Evolutionary conservation across 192 early-diverging fungal genomes (phyloP).

Genomic region (Backusella circina): DNA sequence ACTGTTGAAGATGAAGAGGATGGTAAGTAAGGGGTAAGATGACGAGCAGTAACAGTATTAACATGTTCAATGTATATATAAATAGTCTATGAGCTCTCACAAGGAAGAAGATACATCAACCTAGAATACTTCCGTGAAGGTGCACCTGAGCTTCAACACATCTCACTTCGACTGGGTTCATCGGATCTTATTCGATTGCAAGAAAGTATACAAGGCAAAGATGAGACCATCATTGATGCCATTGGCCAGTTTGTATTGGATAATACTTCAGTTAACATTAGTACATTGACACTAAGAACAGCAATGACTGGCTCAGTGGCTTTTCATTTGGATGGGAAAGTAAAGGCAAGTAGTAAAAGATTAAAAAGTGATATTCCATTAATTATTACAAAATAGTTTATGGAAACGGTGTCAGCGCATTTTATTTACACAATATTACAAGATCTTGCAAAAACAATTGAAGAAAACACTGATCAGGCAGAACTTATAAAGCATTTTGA

Average conservation of each 20-base stretch:
- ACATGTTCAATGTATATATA: too few species aligned
- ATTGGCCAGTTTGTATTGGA: not conserved
- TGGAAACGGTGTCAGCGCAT: not conserved
- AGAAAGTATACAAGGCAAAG: not conserved
- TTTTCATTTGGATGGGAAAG: not conserved
- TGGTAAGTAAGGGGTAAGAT: not conserved
- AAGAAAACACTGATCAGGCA: not conserved
- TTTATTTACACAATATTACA: not conserved
- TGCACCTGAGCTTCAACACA: not conserved
- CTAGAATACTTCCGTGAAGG: not conserved
- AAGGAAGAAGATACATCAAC: not conserved
- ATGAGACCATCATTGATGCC: not conserved
- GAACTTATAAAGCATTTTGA: not conserved
- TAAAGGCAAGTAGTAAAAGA: not conserved
- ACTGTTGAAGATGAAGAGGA: not conserved
- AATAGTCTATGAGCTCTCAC: not conserved
- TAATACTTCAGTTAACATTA: not conserved
- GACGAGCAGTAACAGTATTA: not conserved
- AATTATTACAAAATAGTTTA: not conserved
- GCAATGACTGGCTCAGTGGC: not conserved
- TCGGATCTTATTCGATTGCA: not conserved
- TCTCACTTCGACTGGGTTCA: not conserved
- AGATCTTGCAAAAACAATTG: not conserved
- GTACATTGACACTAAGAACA: not conserved
- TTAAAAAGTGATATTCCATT: too few species aligned